Percentiles rank a stretch among this genome's conserved stretches.
These are phyloP conservation scores for Taphrina confusa DNA, from an alignment of 1,139 yeast genomes.

Conservation along the genomic window DNA sequence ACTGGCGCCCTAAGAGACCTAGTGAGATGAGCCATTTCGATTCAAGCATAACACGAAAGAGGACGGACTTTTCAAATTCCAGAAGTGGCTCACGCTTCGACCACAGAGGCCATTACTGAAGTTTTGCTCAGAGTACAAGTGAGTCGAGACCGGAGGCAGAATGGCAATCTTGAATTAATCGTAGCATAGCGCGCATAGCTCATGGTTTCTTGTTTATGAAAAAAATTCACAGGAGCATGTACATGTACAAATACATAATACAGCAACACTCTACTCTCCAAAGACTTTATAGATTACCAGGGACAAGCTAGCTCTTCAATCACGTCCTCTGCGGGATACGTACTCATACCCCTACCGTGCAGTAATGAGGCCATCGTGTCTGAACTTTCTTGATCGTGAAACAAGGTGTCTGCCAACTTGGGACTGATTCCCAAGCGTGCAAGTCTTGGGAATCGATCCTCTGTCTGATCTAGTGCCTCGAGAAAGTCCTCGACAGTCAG, in stretches of 20 bases:
- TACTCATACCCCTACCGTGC: background rate
- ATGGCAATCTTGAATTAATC: too few species aligned
- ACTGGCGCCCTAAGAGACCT: background rate
- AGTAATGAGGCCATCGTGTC: background rate
- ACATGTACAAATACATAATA: background rate
- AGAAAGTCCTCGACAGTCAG: conserved; percentile 14
- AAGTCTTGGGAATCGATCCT: background rate
- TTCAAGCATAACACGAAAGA: background rate
- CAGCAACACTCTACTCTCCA: conserved; percentile 3
- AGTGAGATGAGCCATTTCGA: background rate
- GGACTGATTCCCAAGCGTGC: background rate
- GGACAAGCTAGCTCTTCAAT: background rate
- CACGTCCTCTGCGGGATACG: conserved; percentile 1
- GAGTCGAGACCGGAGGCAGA: too few species aligned
- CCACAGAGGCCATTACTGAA: too few species aligned
- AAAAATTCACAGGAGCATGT: background rate
- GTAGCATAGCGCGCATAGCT: conserved; percentile 2
- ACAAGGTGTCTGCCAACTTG: background rate
- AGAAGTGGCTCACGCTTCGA: too few species aligned
- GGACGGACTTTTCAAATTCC: background rate
- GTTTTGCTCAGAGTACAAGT: too few species aligned
- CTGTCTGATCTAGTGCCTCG: conserved; percentile 21
- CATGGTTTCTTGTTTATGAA: background rate
- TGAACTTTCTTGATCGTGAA: background rate
- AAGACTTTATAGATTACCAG: background rate